A percentile compares a stretch with the other conserved stretches of the same genome.
phyloP scores from a whole-genome alignment of 2,329 filamentous ascomycete genomes.

The Boeremia lycopersici region DNA sequence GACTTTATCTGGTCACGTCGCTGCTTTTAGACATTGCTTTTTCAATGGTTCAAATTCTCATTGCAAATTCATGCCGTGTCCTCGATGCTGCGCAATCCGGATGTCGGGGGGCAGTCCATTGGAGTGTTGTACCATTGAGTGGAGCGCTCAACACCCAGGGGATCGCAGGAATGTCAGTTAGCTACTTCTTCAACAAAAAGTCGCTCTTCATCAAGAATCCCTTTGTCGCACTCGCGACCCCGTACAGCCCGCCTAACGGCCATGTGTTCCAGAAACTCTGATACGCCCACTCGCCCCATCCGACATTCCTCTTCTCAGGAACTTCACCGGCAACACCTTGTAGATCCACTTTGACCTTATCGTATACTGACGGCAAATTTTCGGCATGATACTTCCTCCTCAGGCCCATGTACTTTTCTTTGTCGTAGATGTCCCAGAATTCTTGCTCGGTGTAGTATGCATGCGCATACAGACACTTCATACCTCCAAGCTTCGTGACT shows the following conservation, averaged over 20 bases:
- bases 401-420: slow-evolving; percentile 66
- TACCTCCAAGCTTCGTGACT: slow-evolving; percentile 71
- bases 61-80: slow-evolving; percentile 4
- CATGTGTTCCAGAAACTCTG: slow-evolving; percentile 41
- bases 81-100: not conserved
- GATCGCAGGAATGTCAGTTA: not conserved
- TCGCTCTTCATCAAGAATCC: slow-evolving; percentile 40
- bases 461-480: slow-evolving; percentile 89
- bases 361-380: slow-evolving; percentile 70
- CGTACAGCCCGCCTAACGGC: slow-evolving; percentile 49
- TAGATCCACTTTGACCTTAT: slow-evolving; percentile 63
- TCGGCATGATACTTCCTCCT: slow-evolving; percentile 68
- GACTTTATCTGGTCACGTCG: not conserved
- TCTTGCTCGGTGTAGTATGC: slow-evolving; percentile 77
- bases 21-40: not conserved
- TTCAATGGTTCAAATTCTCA: not conserved
- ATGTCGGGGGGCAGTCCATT: not conserved
- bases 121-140: no score
- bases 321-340: slow-evolving; percentile 39
- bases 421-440: slow-evolving; percentile 71
- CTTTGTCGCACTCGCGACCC: slow-evolving; percentile 46
- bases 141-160: not conserved
- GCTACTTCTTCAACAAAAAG: slow-evolving; percentile 41
- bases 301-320: slow-evolving; percentile 13
- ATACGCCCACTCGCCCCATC: slow-evolving; percentile 38